These are phyloP conservation scores for Yamadazyma siamensis DNA, from an alignment of 1,139 yeast species.

Conservation along the genomic window DNA sequence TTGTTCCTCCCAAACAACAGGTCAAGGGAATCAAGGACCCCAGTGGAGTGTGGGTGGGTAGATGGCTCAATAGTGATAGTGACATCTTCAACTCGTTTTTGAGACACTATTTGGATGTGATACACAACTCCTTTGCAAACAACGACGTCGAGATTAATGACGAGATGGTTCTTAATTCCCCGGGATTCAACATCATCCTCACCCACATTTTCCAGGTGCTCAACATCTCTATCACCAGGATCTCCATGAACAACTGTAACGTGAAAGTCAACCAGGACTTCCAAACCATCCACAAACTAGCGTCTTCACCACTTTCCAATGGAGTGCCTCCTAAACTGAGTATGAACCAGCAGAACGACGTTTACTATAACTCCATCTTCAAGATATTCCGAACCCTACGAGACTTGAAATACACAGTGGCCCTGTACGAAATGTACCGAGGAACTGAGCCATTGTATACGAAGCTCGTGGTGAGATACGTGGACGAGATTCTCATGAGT, in stretches of 20 bases:
- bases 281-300: slow-evolving; percentile 3
- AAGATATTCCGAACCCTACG: slow-evolving; percentile 45
- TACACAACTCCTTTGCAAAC: slow-evolving; percentile 10
- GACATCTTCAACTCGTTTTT: slow-evolving; percentile 69
- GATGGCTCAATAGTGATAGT: slow-evolving; percentile 54
- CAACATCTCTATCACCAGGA: slow-evolving; percentile 31
- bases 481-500: slow-evolving; percentile 32
- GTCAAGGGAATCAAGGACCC: slow-evolving; percentile 58
- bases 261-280: slow-evolving; percentile 12
- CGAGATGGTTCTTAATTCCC: slow-evolving; percentile 17
- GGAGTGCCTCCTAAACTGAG: slow-evolving; percentile 1
- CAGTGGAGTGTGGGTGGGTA: slow-evolving; percentile 64
- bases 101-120: slow-evolving; percentile 54
- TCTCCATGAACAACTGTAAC: slow-evolving; percentile 20
- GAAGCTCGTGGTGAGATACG: slow-evolving; percentile 7
- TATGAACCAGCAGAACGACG: slow-evolving; percentile 22
- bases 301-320: slow-evolving; percentile 2
- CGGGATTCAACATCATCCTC: slow-evolving; percentile 38
- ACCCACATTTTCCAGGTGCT: slow-evolving; percentile 38
- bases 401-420: slow-evolving; percentile 31
- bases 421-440: background rate
- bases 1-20: slow-evolving; percentile 52
- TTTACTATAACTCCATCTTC: slow-evolving; percentile 35
- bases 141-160: slow-evolving; percentile 4
- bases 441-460: background rate